Evolutionary conservation across 192 early-diverging fungal genomes (phyloP).

Genomic region (Coemansia sp.): DNA sequence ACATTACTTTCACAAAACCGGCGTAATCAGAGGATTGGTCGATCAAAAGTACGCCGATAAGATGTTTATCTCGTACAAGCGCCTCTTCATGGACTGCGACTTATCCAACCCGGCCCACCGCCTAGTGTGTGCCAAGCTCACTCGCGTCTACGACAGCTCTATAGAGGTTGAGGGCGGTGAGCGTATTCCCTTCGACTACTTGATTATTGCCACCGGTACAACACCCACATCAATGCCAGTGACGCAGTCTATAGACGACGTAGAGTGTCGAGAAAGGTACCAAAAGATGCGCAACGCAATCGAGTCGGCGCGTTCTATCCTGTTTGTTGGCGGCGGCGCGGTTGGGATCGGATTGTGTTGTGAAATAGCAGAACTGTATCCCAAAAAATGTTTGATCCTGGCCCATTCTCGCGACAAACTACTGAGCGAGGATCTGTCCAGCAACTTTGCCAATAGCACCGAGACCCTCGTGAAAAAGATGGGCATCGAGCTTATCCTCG

Average conservation of each 20-base stretch:
- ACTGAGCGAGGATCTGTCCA: slow-evolving; percentile 31
- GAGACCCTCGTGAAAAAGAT: slow-evolving; percentile 29
- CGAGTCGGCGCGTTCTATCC: slow-evolving; percentile 53
- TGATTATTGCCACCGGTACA: slow-evolving; percentile 69
- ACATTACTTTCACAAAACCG: slow-evolving; percentile 61
- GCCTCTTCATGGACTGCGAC: slow-evolving; percentile 42
- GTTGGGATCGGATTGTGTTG: slow-evolving; percentile 60
- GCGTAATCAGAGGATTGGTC: slow-evolving; percentile 57
- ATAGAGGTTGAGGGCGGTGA: slow-evolving; percentile 59
- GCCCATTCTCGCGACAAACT: slow-evolving; percentile 41
- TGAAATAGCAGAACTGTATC: slow-evolving; percentile 59
- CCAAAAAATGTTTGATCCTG: slow-evolving; percentile 55
- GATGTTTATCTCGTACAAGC: slow-evolving; percentile 61
- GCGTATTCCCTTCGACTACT: slow-evolving; percentile 65
- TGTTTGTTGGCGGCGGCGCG: slow-evolving; percentile 73
- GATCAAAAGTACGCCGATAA: slow-evolving; percentile 50
- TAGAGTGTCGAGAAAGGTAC: slow-evolving; percentile 37
- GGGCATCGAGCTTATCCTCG: slow-evolving; percentile 33
- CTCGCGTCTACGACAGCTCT: slow-evolving; percentile 47
- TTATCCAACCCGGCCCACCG: slow-evolving; percentile 25
- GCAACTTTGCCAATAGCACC: slow-evolving; percentile 25
- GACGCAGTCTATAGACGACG: slow-evolving; percentile 42
- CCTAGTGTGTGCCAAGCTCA: slow-evolving; percentile 58
- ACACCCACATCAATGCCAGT: slow-evolving; percentile 57
- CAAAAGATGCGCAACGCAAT: slow-evolving; percentile 49